Percentiles rank a stretch among this genome's conserved stretches.
Conservation (phyloP, 768 basidiomycete species). For the Calocera viscosa region DNA sequence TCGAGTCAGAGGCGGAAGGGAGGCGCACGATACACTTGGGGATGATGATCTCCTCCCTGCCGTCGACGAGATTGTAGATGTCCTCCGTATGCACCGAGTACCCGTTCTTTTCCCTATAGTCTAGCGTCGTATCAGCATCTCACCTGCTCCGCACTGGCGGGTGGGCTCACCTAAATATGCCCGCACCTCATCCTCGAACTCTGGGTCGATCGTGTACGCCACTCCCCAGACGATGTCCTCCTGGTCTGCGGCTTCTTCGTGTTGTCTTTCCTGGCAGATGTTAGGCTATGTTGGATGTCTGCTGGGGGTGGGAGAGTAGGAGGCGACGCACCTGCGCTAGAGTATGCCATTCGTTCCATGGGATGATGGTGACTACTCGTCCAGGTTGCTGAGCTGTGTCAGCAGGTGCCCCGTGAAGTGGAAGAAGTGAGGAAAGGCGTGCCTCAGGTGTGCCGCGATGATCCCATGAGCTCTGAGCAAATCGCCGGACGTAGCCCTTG, state of each 20-base stretch:
- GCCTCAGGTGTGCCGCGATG: slow-evolving; percentile 85
- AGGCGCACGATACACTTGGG: slow-evolving; percentile 24
- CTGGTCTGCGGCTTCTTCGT: slow-evolving; percentile 34
- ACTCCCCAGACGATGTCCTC: slow-evolving; percentile 77
- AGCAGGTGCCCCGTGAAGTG: not conserved
- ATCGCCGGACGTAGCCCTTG: slow-evolving; percentile 81
- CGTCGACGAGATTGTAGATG: slow-evolving; percentile 49
- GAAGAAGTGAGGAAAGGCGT: slow-evolving; percentile 11
- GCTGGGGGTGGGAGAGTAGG: not conserved
- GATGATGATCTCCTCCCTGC: slow-evolving; percentile 41
- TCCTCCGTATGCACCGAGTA: slow-evolving; percentile 74
- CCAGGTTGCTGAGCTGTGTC: slow-evolving; percentile 57
- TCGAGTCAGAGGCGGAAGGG: not conserved
- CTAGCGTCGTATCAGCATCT: slow-evolving; percentile 28
- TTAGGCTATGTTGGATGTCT: not conserved
- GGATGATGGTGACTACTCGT: slow-evolving; percentile 78
- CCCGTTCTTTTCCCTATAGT: slow-evolving; percentile 87
- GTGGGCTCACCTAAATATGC: slow-evolving; percentile 59
- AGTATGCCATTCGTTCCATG: slow-evolving; percentile 82
- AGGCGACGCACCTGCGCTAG: slow-evolving; percentile 29
- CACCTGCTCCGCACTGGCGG: not conserved
- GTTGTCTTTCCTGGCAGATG: slow-evolving; percentile 47
- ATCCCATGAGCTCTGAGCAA: slow-evolving; percentile 85
- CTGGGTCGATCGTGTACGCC: slow-evolving; percentile 77
- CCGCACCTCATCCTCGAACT: slow-evolving; percentile 58